A percentile compares a stretch with the other conserved stretches of the same genome.
These are phyloP conservation scores for Elongisporangium undulatum DNA, from an alignment of 352 stramenopile genomes.

Conservation along the genomic window DNA sequence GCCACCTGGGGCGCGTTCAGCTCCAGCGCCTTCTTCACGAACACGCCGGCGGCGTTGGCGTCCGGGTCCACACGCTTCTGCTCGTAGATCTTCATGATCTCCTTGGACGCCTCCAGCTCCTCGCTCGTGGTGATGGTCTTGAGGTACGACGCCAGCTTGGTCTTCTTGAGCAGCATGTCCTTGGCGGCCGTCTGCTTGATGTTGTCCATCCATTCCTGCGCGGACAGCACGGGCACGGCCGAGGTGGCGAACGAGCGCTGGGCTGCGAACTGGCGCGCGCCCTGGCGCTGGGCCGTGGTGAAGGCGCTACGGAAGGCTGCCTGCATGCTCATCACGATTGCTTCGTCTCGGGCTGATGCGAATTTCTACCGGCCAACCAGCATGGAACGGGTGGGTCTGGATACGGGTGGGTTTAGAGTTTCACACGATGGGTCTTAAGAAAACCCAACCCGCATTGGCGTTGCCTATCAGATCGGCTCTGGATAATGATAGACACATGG, in stretches of 20 bases:
- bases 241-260: slow-evolving; percentile 26
- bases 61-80: slow-evolving; percentile 81
- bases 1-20: slow-evolving; percentile 62
- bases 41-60: slow-evolving; percentile 63
- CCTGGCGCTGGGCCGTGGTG: slow-evolving; percentile 43
- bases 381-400: not conserved
- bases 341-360: not conserved
- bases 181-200: slow-evolving; percentile 66
- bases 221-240: slow-evolving; percentile 38
- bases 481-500: not conserved
- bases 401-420: not conserved
- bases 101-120: slow-evolving; percentile 71
- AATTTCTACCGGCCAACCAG: slow-evolving; percentile 1
- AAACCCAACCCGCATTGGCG: not conserved
- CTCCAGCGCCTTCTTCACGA: slow-evolving; percentile 83
- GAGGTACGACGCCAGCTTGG: slow-evolving; percentile 79
- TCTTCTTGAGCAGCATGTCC: slow-evolving; percentile 78
- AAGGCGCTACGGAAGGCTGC: slow-evolving; percentile 59
- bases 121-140: slow-evolving; percentile 80
- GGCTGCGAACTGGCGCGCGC: slow-evolving; percentile 22
- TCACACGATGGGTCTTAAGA: not conserved
- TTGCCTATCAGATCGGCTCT: not conserved
- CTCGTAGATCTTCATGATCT: slow-evolving; percentile 89
- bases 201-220: slow-evolving; percentile 80
- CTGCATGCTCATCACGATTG: slow-evolving; percentile 37